A percentile compares a stretch with the other conserved stretches of the same genome.
phyloP scores from a whole-genome alignment of 441 rosid genomes.

The Euphorbia schlechtendalii region DNA sequence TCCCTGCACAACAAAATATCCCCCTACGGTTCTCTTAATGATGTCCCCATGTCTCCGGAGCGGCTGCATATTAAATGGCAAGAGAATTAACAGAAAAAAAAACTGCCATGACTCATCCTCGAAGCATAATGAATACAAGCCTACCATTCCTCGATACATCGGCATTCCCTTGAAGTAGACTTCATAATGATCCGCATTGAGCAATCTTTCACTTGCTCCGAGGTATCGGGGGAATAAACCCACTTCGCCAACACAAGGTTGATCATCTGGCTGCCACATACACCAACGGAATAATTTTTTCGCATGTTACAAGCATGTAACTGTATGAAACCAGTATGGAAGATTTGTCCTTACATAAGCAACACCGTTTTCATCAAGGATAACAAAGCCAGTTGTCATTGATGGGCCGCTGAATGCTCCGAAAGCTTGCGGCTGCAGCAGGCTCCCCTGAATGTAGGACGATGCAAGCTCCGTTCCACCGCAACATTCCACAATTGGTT shows the following conservation, averaged over 20 bases:
- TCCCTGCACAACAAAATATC: constrained; percentile 63
- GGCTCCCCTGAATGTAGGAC: constrained; percentile 57
- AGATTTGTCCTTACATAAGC: constrained; percentile 41
- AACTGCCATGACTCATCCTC: too few species aligned
- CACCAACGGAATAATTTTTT: constrained; percentile 14
- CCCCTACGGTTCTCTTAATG: constrained; percentile 59
- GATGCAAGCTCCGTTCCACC: constrained; percentile 92
- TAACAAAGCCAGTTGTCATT: constrained; percentile 67
- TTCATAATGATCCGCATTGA: constrained; percentile 66
- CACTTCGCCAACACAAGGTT: constrained; percentile 75
- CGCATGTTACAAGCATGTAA: background rate
- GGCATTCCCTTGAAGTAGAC: constrained; percentile 90
- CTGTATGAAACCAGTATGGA: background rate
- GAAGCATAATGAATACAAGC: constrained; percentile 12
- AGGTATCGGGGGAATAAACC: constrained; percentile 64
- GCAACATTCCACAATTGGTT: constrained; percentile 71
- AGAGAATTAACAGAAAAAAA: constrained; percentile 3
- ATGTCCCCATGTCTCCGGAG: constrained; percentile 92
- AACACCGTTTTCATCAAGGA: constrained; percentile 62
- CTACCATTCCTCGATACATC: constrained; percentile 52
- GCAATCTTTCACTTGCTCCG: constrained; percentile 71
- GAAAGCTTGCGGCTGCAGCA: constrained; percentile 77
- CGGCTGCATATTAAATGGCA: constrained; percentile 30
- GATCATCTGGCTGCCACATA: constrained; percentile 54
- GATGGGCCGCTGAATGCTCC: constrained; percentile 72